Conservation (phyloP, 306 rosid species). For the Abrus pulchellus region DNA sequence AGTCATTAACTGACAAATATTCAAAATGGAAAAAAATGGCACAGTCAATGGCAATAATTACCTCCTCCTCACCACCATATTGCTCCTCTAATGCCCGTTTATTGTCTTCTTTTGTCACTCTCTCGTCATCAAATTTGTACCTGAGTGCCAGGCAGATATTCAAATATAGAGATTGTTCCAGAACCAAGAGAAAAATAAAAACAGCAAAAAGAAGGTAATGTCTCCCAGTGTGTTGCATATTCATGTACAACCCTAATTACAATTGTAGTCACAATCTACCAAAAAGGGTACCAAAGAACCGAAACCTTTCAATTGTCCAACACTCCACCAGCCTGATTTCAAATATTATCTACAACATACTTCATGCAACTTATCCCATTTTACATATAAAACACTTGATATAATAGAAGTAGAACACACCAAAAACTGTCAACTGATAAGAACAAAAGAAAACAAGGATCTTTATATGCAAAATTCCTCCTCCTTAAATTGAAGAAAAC, state of each 20-base stretch:
- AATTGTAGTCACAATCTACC: constrained; percentile 27
- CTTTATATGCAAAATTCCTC: not conserved
- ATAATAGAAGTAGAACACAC: constrained; percentile 16
- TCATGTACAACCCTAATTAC: constrained; percentile 30
- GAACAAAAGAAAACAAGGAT: not conserved
- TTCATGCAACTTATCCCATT: constrained; percentile 36
- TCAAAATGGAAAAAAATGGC: constrained; percentile 34
- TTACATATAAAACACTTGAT: not conserved
- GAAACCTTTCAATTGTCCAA: constrained; percentile 8
- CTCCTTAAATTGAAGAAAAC: not conserved
- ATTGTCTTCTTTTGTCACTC: constrained; percentile 92
- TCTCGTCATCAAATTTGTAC: constrained; percentile 93
- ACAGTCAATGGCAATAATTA: constrained; percentile 43
- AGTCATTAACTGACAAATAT: constrained; percentile 35
- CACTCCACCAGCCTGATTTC: constrained; percentile 18
- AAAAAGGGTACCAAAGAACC: constrained; percentile 19
- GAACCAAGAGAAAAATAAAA: constrained; percentile 18
- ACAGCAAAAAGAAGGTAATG: constrained; percentile 23
- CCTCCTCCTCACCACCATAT: constrained; percentile 99
- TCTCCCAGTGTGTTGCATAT: not conserved
- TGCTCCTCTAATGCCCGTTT: constrained; percentile 96
- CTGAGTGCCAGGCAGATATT: constrained; percentile 52
- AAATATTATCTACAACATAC: constrained; percentile 17
- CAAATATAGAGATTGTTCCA: constrained; percentile 9
- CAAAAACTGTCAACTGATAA: not conserved